Evolutionary conservation across 768 basidiomycete species (phyloP).

Genomic region (Mycena maculata): DNA sequence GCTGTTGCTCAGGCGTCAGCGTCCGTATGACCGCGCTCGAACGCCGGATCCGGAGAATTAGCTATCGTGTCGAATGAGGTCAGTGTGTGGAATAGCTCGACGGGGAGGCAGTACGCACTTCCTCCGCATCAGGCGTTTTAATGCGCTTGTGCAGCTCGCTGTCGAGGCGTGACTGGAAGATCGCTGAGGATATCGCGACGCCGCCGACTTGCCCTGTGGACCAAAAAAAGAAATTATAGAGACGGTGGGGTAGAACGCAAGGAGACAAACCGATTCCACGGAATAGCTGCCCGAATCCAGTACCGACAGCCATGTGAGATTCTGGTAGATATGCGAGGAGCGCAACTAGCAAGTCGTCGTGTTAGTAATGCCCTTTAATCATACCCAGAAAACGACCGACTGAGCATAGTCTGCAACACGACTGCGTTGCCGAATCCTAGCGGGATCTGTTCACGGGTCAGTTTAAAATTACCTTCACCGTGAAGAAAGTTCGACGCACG

Average conservation of each 20-base stretch:
- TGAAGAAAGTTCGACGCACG: constrained; percentile 7
- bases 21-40: constrained; percentile 64
- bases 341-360: constrained; percentile 21
- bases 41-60: constrained; percentile 71
- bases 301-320: constrained; percentile 73
- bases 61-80: constrained; percentile 44
- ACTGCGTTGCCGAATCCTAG: constrained; percentile 75
- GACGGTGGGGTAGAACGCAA: constrained; percentile 30
- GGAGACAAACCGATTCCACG: constrained; percentile 62
- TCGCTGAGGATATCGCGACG: constrained; percentile 73
- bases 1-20: constrained; percentile 64
- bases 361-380: background rate
- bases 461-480: constrained; percentile 17
- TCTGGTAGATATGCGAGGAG: constrained; percentile 71
- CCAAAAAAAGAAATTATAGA: background rate
- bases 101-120: constrained; percentile 47
- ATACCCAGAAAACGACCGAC: constrained; percentile 42
- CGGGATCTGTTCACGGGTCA: constrained; percentile 56
- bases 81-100: constrained; percentile 50
- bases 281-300: constrained; percentile 76
- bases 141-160: constrained; percentile 67
- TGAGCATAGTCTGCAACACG: constrained; percentile 70
- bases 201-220: constrained; percentile 73
- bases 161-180: constrained; percentile 73
- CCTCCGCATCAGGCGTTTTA: constrained; percentile 27